phyloP scores from a whole-genome alignment of 306 rosid genomes.

The Begonia fuchsioides region DNA sequence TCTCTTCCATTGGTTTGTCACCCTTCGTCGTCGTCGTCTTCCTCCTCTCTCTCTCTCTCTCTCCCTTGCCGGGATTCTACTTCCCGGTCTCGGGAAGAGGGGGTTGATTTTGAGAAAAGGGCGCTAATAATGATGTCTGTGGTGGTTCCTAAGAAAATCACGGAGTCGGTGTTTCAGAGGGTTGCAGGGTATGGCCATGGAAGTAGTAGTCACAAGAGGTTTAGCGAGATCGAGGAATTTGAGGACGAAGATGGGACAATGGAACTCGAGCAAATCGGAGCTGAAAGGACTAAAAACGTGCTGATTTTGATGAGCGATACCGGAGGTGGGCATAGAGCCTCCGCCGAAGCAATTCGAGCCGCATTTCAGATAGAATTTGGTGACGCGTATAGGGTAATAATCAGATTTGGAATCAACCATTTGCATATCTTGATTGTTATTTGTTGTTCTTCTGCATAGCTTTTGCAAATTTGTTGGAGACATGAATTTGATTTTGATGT shows the following conservation, averaged over 20 bases:
- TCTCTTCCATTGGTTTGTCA: not conserved
- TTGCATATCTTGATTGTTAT: conserved; percentile 1
- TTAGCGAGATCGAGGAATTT: conserved; percentile 21
- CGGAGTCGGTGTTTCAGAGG: conserved; percentile 50
- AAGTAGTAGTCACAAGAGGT: conserved; percentile 14
- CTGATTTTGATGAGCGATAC: conserved; percentile 97
- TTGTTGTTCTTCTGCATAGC: not conserved
- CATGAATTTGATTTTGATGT: too few species aligned
- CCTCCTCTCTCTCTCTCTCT: not conserved
- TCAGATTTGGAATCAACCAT: not conserved
- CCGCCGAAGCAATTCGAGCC: conserved; percentile 85
- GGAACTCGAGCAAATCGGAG: conserved; percentile 86
- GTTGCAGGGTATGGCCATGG: conserved; percentile 31
- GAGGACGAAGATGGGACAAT: conserved; percentile 31
- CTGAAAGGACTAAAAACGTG: conserved; percentile 70
- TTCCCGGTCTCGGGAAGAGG: conserved; percentile 4
- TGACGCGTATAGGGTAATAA: conserved; percentile 60
- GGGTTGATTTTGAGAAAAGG: not conserved
- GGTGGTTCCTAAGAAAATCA: conserved; percentile 35
- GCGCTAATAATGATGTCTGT: conserved; percentile 35
- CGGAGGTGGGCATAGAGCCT: conserved; percentile 95
- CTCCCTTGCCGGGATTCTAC: conserved; percentile 3
- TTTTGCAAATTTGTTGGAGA: conserved; percentile 3
- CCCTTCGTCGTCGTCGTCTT: not conserved
- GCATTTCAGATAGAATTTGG: conserved; percentile 77